Evolutionary conservation across 495 filamentous ascomycete genomes (phyloP), one percentile per base, ranked within the genome.

Genomic region (Penicillium longicatenatum): DNA sequence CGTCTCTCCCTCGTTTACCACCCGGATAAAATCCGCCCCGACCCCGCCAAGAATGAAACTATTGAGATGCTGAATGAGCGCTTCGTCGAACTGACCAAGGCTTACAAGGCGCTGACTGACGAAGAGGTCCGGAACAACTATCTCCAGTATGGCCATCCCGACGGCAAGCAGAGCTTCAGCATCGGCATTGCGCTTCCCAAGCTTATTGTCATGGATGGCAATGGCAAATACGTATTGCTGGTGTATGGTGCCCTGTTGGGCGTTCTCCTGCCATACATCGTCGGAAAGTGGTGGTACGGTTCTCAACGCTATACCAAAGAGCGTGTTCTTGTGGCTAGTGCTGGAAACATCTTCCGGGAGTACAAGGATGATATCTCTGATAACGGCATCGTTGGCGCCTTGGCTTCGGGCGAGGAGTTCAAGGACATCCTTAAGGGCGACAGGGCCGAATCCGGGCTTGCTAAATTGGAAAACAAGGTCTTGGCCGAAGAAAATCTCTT

Each of bases 201-300:
- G 68, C 90, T 93, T 73, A 93, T 98, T 61, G 82, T 98, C 53
- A 88, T 89, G 26, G 91, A 97, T 56, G 93, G 93, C 51, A 92
- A 92, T 70, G 93, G 91, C 39, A 98, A 97, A 78, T 98, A 96
- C 67, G 90, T 97, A 45, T 79, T 98, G 56, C 74, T 96, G 62
- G 80, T 98, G 45, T 98, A 98, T 70, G 92, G 90, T 10, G 73
- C 83, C 42, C 77, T 97, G 37, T 83, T 98, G 35, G 95, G 93
- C 49, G 90, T 97, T 30, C 75, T 97, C 42, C 74, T 98, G 44
- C 94, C 94, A 12, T 98, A 97, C 67, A 79, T 95, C 48, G 95
- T 98, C 37, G 94, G 94, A 24, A 89, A 87, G 33, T 98, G 94
- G 94, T 98, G 94, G 94, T 98, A 98, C 70, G 94, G 94, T 52